phyloP scores from a whole-genome alignment of 2,329 filamentous ascomycete species.

The Stagonosporopsis chrysanthemi region DNA sequence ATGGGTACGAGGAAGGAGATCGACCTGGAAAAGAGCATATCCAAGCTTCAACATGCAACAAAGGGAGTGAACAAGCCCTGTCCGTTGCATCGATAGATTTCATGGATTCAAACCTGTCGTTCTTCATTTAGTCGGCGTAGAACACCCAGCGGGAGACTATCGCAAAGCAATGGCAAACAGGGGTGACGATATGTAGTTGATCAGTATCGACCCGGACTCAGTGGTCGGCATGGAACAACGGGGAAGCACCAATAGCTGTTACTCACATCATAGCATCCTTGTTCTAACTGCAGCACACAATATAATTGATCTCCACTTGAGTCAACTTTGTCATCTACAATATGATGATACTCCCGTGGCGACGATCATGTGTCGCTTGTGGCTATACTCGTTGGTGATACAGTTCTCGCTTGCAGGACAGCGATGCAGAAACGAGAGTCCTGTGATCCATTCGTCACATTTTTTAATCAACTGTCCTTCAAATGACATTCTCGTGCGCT shows the following conservation, averaged over 20 bases:
- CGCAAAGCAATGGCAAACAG: neutral
- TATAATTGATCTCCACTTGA: neutral
- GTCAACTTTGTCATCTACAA: neutral
- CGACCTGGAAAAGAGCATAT: neutral
- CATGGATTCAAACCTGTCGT: neutral
- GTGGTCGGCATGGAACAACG: neutral
- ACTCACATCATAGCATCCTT: neutral
- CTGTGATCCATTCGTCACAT: neutral
- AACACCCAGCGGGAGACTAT: neutral
- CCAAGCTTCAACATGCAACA: too few relatives aligned
- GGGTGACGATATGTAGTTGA: neutral
- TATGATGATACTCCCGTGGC: neutral
- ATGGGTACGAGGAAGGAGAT: neutral
- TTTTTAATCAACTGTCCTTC: neutral
- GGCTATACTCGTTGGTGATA: neutral
- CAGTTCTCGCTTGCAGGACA: too few relatives aligned
- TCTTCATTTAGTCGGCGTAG: neutral
- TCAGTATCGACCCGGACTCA: neutral
- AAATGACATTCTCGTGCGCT: neutral
- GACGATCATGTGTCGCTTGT: neutral
- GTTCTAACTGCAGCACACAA: neutral
- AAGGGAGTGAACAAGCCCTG: neutral
- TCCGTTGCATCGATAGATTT: neutral
- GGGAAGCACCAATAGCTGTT: neutral
- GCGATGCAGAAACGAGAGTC: too few relatives aligned